Conservation (phyloP, 1,139 yeast genomes). For the Arxiozyma heterogenica region DNA sequence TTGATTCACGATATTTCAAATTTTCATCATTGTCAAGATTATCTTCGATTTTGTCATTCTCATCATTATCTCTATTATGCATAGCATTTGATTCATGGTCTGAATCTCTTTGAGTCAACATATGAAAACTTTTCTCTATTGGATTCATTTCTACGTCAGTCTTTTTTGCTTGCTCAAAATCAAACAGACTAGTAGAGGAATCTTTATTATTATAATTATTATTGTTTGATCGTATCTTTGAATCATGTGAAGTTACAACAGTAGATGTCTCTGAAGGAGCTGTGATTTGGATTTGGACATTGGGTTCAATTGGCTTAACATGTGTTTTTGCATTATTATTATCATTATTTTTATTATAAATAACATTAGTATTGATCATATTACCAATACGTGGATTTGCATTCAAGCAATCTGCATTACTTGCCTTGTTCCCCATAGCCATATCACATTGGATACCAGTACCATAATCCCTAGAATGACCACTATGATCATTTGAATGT, state of each 20-base stretch:
- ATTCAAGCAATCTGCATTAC: too few relatives aligned
- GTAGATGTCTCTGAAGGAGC: not conserved
- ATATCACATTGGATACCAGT: not conserved
- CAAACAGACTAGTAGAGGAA: not conserved
- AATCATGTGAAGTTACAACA: not conserved
- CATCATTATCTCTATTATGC: not conserved
- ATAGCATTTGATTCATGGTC: not conserved
- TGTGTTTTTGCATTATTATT: not conserved
- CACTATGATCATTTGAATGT: not conserved
- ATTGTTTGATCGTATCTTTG: not conserved
- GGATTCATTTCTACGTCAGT: constrained; percentile 16
- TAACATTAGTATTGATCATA: too few relatives aligned
- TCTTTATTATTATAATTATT: not conserved
- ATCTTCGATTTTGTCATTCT: not conserved
- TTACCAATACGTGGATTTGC: not conserved
- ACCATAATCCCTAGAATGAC: not conserved
- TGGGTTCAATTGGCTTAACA: not conserved
- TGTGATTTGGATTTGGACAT: not conserved
- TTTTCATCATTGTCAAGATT: not conserved
- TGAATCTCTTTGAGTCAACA: constrained; percentile 23
- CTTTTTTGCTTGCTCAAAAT: constrained; percentile 2
- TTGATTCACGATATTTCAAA: constrained; percentile 1
- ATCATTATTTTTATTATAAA: too few relatives aligned
- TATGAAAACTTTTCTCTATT: constrained; percentile 27
- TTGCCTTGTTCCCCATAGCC: not conserved